Evolutionary conservation across 2,329 filamentous ascomycete genomes (phyloP), one percentile per base, ranked within the genome.

Genomic region (Exophiala lecanii-corni): DNA sequence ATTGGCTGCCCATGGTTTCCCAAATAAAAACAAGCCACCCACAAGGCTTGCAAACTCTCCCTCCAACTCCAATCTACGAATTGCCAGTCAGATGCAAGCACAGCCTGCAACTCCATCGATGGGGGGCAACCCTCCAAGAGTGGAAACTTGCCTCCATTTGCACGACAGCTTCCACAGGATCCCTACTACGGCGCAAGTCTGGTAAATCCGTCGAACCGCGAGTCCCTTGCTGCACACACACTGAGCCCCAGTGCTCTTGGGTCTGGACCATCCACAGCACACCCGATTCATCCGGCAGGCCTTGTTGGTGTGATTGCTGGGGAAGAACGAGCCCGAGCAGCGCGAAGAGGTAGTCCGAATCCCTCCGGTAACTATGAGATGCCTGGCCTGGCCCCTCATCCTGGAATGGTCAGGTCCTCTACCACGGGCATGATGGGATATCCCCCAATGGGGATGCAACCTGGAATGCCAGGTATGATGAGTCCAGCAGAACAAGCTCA

Each of bases 1-100:
- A 54, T 71, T 95, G 15, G 85, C 87, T 41, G 89, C 89, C 2
- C 88, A 95, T 61, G 89, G 89, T 2, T 95, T 95, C 57, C 89
- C 89, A 0, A 81, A 74, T 63, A 88, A 81, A 65, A 83, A 79
- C 55, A 78, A 86, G 13, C 84, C 87, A 10, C 87, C 88, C 1
- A 82, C 76, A 18, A 78, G 79, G 33, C 71, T 87, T 18, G 75
- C 69, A 51, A 76, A 71, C 43, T 78, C 79, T 58, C 77, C 74
- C 50, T 86, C 85, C 10, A 86, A 84, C 59, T 82, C 82, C 1
- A 88, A 88, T 55, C 67, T 91, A 35, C 42, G 54, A 16, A 43
- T 17, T 26, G 39, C 52, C n/a, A 47, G 48, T 15, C 55, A 55
- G 13, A 6, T 26, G 12, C 23, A 26, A 12, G 66, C 64, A 45